phyloP scores from a whole-genome alignment of 345 rosid genomes.

The Brassica nigra region DNA sequence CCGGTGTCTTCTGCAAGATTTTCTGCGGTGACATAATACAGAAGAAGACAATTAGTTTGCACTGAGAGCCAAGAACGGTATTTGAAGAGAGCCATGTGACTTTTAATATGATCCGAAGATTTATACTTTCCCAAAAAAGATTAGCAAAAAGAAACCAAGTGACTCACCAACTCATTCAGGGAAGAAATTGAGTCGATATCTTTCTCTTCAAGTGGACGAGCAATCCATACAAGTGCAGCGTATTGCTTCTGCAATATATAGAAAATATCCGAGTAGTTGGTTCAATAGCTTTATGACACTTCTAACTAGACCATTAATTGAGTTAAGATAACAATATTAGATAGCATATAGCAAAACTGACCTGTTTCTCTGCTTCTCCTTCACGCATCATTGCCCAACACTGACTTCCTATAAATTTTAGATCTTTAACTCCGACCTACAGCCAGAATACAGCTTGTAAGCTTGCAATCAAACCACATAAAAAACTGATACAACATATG shows the following conservation, averaged over 20 bases:
- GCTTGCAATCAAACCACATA: conserved; percentile 4
- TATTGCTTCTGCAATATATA: conserved; percentile 76
- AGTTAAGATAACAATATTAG: conserved; percentile 7
- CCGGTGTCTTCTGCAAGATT: conserved; percentile 82
- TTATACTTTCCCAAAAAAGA: background rate
- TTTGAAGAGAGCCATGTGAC: background rate
- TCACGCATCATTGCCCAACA: conserved; percentile 94
- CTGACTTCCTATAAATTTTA: conserved; percentile 62
- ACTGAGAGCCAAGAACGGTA: conserved; percentile 3
- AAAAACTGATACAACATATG: background rate
- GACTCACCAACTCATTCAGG: conserved; percentile 65
- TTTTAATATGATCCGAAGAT: background rate
- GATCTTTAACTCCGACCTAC: conserved; percentile 77
- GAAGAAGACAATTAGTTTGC: conserved; percentile 1
- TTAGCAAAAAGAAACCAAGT: conserved; percentile 10
- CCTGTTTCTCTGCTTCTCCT: conserved; percentile 99
- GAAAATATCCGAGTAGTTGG: background rate
- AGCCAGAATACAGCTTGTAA: conserved; percentile 26
- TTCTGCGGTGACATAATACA: conserved; percentile 45
- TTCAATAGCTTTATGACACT: background rate
- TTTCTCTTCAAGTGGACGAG: conserved; percentile 77
- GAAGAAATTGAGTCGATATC: conserved; percentile 60
- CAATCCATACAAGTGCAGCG: conserved; percentile 90
- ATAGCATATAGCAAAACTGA: conserved; percentile 12
- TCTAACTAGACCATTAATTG: background rate